Evolutionary conservation across 148 eudicot species (phyloP).

Genomic region (Cornus controversa): DNA sequence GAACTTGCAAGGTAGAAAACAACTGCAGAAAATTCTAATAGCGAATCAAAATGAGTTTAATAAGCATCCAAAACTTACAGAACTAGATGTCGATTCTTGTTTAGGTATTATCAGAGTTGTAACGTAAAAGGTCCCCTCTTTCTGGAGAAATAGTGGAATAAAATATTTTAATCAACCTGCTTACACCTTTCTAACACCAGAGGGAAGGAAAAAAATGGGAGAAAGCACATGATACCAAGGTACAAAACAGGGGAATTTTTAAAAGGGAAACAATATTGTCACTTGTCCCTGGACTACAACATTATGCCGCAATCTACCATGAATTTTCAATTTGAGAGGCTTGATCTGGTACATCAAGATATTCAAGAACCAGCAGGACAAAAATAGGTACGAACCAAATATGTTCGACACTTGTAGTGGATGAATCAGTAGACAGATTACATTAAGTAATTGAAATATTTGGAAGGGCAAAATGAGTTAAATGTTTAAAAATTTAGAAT

Average conservation of each 20-base stretch:
- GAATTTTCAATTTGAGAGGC: neutral
- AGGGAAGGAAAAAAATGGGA: neutral
- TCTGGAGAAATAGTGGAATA: conserved; percentile 34
- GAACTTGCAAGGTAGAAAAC: conserved; percentile 9
- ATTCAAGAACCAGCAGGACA: neutral
- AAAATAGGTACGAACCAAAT: neutral
- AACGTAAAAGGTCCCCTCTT: conserved; percentile 54
- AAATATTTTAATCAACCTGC: neutral
- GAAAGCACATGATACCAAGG: neutral
- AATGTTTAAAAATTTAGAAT: neutral
- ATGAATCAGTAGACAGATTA: neutral
- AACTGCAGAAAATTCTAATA: neutral
- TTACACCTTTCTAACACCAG: neutral
- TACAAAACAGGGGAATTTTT: neutral
- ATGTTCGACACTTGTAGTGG: neutral
- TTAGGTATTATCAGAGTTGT: conserved; percentile 75
- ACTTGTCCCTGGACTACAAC: neutral
- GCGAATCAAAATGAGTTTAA: neutral
- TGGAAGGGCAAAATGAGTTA: neutral
- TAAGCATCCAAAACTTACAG: conserved; percentile 46
- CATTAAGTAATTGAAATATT: neutral
- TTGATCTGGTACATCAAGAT: neutral
- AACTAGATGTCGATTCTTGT: conserved; percentile 68
- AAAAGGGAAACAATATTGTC: neutral
- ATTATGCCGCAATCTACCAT: neutral